Base-by-base conservation (phyloP, 163 green algal species). In the Volvox carteri region DNA sequence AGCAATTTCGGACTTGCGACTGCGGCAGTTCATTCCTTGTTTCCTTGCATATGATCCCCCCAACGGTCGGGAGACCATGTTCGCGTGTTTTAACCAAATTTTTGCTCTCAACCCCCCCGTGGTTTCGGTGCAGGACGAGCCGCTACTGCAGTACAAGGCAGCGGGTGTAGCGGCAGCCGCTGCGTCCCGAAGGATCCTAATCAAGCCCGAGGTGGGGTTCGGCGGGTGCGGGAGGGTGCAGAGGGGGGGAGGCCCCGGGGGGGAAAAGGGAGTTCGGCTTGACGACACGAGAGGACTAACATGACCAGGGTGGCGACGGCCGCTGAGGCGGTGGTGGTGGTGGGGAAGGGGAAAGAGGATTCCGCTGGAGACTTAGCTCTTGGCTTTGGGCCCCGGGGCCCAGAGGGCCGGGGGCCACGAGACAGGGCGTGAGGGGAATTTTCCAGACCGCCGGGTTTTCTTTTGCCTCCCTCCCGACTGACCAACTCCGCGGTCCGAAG, bases 101-200 rank as follows among this genome's bases (percentile, higher is more conserved):
- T n/a, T n/a, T n/a, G n/a, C n/a, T n/a, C n/a, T n/a, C n/a, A n/a
- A n/a, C n/a, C n/a, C n/a, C n/a, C n/a, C 54, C 8, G 28, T 65
- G 54, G 28, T 65, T 19, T 65, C 42, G 12, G 74, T n/a, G 44
- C 73, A 90, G 85, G 85, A 90, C 12, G 85, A 90, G 58, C 67
- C 85, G 9, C 74, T 90, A 30, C 74, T 90, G 85, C 85, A 90
- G 74, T 21, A 46, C 23, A 90, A 90, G 74, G 23, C 70, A 8
- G 54, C 19, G 1, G 72, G 72, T 28, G 54, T 48, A 6, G 80
- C 37, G 4, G 68, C 50, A 39, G 58, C 33, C 8, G 52, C 86
- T 3, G 8, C 50, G 18, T n/a, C 85, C n/a, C 84, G 84, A 14
- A 33, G 72, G 35, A 50, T 90, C 30, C 73, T 90, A 7, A 60